These are phyloP conservation scores for Isabelozyma rhagii DNA, from an alignment of 805 yeast species.

Conservation along the genomic window DNA sequence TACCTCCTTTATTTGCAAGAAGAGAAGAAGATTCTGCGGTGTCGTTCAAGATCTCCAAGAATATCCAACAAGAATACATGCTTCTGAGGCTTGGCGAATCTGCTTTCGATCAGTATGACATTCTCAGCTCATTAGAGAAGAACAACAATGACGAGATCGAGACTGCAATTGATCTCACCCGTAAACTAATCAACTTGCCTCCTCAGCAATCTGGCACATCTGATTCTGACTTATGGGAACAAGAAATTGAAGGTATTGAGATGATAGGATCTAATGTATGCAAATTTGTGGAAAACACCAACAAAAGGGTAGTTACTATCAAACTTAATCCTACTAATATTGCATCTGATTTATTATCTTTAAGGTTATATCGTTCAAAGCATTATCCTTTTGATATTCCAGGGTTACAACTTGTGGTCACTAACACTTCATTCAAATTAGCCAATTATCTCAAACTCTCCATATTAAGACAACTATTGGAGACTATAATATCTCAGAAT, in stretches of 20 bases:
- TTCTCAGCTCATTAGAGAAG: constrained; percentile 44
- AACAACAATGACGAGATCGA: constrained; percentile 43
- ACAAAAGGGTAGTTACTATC: constrained; percentile 22
- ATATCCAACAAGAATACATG: constrained; percentile 53
- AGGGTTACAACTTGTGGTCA: constrained; percentile 55
- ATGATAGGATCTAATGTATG: constrained; percentile 43
- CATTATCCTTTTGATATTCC: constrained; percentile 67
- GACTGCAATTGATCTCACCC: constrained; percentile 51
- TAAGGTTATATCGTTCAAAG: constrained; percentile 21
- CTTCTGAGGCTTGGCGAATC: constrained; percentile 57
- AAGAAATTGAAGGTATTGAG: constrained; percentile 67
- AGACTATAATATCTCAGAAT: constrained; percentile 38
- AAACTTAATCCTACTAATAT: constrained; percentile 16
- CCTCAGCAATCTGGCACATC: not conserved
- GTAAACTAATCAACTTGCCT: constrained; percentile 23
- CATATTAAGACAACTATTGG: constrained; percentile 46
- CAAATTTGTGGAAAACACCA: constrained; percentile 21
- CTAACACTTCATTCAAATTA: constrained; percentile 44
- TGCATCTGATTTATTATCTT: constrained; percentile 14
- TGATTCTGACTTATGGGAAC: constrained; percentile 54
- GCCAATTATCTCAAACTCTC: constrained; percentile 70
- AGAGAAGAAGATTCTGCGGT: constrained; percentile 56
- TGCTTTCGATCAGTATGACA: constrained; percentile 70
- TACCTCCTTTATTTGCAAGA: constrained; percentile 65
- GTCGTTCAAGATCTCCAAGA: constrained; percentile 53